Evolutionary conservation across 1,284 basidiomycete genomes (phyloP), one percentile per base, ranked within the genome.

Genomic region (Melampsora americana): DNA sequence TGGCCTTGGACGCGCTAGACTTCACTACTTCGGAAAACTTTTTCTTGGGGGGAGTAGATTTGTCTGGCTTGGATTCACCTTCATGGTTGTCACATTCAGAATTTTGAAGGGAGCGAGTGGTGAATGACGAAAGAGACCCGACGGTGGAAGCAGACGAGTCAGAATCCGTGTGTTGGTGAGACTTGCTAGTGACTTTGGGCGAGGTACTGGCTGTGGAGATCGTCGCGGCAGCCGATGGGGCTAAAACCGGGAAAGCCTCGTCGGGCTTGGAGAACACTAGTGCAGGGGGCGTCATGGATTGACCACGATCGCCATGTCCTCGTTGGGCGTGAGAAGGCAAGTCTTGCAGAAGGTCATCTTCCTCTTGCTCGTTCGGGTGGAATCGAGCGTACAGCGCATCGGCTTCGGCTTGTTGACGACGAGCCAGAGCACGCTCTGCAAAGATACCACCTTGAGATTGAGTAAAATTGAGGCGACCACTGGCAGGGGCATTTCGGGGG

Each of bases 21-120:
- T 72, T 72, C 23, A 72, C 44, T 30, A 72, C 69, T 1, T 72
- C 69, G 28, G 69, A 72, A 30, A 72, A 72, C 48, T 72, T 72
- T 60, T 72, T 72, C 61, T 72, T 72, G 9, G 20, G 30, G n/a
- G 61, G 44, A 6, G 69, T 62, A 23, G 20, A 20, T 12, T 64
- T 32, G 23, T 50, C 61, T n/a, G 69, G 46, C 28, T 42, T 42
- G 28, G 46, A 53, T 39, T 35, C 60, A 35, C 60, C 61, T 18
- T 61, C 30, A 7, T 23, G 18, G 23, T 26, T 23, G 23, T 61
- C 60, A 16, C 14, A 28, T 18, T 61, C 30, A 32, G 60, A 61
- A 6, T 18, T 28, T 61, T 61, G 18, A 26, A 18, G 30, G 16
- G 60, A 61, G 14, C 60, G 23, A 26, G n/a, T 61, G 60, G 60